A percentile compares a stretch with the other conserved stretches of the same genome.
Evolutionary conservation across 106 monocot species (phyloP).

Genomic region (Gastrodia elata): DNA sequence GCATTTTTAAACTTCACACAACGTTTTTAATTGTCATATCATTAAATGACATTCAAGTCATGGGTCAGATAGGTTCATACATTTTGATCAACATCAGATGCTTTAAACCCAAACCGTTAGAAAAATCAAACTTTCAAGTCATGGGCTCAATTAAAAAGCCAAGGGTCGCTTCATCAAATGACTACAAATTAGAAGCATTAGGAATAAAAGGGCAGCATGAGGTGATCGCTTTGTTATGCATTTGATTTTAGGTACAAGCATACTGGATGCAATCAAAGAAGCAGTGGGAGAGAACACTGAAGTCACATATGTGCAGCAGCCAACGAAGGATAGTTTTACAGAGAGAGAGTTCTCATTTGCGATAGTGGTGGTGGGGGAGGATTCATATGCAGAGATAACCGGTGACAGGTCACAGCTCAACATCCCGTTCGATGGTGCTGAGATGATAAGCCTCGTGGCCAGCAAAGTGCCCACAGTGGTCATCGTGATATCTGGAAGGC

Average conservation of each 20-base stretch:
- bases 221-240: background rate
- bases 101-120: too few species aligned
- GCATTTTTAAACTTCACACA: too few species aligned
- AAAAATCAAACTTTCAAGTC: too few species aligned
- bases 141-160: too few species aligned
- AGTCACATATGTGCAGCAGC: conserved; percentile 44
- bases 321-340: conserved; percentile 40
- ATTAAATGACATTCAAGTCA: too few species aligned
- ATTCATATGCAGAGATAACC: conserved; percentile 51
- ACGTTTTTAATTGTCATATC: too few species aligned
- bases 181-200: too few species aligned
- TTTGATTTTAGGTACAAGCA: conserved; percentile 50
- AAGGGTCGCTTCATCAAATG: too few species aligned
- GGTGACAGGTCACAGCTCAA: conserved; percentile 61
- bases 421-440: conserved; percentile 53
- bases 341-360: conserved; percentile 46
- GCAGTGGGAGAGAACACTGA: conserved; percentile 51
- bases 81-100: too few species aligned
- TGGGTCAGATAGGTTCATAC: too few species aligned
- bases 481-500: conserved; percentile 72
- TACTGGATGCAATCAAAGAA: conserved; percentile 58
- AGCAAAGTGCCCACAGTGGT: conserved; percentile 59
- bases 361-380: conserved; percentile 64
- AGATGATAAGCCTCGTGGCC: conserved; percentile 32
- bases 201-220: too few species aligned